Evolutionary conservation across 345 rosid genomes (phyloP), one percentile per base, ranked within the genome.

Genomic region (Hirschfeldia incana): DNA sequence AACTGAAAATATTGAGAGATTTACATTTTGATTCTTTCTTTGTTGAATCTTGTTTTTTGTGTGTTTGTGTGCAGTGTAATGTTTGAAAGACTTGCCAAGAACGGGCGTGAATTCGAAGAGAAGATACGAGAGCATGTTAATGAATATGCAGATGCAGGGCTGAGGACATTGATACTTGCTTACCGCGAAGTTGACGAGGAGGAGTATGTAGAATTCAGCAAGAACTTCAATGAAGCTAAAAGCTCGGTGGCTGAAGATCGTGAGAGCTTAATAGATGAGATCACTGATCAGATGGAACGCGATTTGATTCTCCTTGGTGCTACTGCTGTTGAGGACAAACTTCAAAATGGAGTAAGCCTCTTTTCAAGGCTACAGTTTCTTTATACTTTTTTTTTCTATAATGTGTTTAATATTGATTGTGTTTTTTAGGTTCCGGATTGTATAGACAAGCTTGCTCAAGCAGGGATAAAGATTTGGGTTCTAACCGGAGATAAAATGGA

Each of bases 401-500:
- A 49, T 13, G 3, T 4, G 44, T 62, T 74, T 49, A 32, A 29
- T 46, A 3, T 49, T 49, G 10, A 13, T 81, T 69, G 4, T 75
- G 4, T 67, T 0, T 44, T 34, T 44, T 10, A 94, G 98, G 98
- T 94, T 88, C 98, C 98, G 21, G 98, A 90, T 67, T 94, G 98
- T 84, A 94, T 94, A 4, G 97, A 92, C 82, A 94, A 92, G 76
- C 97, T 94, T 65, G 97, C 98, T 12, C 97, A 91, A 85, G 97
- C 98, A 34, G 97, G 98, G 72, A 94, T 90, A 44, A 94, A 94
- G 79, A 70, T 94, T 62, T 94, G 98, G 98, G 95, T 94, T 70
- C 83, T 94, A 84, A 94, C 98, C 2, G 97, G 98, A 76, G 98
- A 94, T 82, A 94, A 94, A 80, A 91, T 94, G 97, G 98, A 94